Base-by-base conservation (phyloP, 1,284 basidiomycete genomes). In the Ganoderma meredithae region DNA sequence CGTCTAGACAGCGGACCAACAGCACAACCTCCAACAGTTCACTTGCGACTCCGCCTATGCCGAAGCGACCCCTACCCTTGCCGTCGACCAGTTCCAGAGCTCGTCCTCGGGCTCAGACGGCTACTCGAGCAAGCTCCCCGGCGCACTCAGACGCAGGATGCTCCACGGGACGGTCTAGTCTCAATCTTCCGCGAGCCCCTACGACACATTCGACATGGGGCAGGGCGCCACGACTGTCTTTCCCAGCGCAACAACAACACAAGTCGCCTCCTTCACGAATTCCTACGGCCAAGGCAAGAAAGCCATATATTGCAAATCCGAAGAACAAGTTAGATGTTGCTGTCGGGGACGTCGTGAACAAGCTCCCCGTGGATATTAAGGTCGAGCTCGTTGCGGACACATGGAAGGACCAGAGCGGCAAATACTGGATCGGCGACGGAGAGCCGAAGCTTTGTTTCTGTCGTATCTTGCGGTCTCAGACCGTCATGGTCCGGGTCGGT, bases 401-500 rank as follows among this genome's bases (percentile, higher is more conserved):
- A 13, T 96, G 94, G 94, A 91, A 90, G 77, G 95, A 96, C 77
- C 91, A 95, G 79, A 95, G 94, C 69, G 96, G 96, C 19, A 95
- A 95, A 76, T 98, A 98, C 78, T 97, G 95, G 95, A 97, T 98
- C 74, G 96, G 96, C 12, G 90, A 94, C 71, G 88, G 93, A 71
- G 93, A 95, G 62, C 89, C 95, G 1, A 95, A 91, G 77, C 83
- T 97, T 22, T 95, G 94, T 79, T 97, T 96, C 78, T 97, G 95
- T 79, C 88, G 96, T 25, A 97, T 97, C 66, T 81, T 97, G 43
- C 89, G 95, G n/a, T 95, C 93, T 3, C 92, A 95, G 73, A 96
- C 93, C 0, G 96, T 97, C 70, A 97, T 98, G 96, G 95, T 98
- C 52, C 89, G 95, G 69, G 94, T 97, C 19, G 95, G 96, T 39